Evolutionary conservation across 176 grass and related monocot species (phyloP).

Genomic region (Aegilops tauschii): DNA sequence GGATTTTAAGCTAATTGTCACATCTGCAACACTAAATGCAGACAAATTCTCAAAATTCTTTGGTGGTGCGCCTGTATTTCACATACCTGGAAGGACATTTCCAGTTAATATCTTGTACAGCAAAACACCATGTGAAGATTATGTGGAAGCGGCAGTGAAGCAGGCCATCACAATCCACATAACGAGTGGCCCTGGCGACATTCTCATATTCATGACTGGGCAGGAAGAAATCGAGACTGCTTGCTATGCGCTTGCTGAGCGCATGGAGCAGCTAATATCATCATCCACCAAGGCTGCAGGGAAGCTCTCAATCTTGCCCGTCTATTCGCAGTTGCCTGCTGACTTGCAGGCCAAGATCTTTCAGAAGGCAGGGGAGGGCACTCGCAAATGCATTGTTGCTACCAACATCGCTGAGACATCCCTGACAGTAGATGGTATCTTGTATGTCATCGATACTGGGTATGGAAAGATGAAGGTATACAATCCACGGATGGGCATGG

Average conservation of each 20-base stretch:
- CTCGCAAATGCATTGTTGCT: slow-evolving; percentile 92
- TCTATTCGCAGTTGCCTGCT: slow-evolving; percentile 87
- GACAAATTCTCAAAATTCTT: slow-evolving; percentile 96
- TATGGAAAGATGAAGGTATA: slow-evolving; percentile 99
- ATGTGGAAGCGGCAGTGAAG: slow-evolving; percentile 93
- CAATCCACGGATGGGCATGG: slow-evolving; percentile 93
- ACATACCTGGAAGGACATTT: slow-evolving; percentile 88
- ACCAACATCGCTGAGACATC: slow-evolving; percentile 97
- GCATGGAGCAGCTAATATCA: slow-evolving; percentile 77
- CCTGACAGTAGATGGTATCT: slow-evolving; percentile 89
- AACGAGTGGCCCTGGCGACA: slow-evolving; percentile 72
- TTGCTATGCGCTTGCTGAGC: slow-evolving; percentile 81
- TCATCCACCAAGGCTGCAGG: slow-evolving; percentile 70
- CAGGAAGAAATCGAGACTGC: slow-evolving; percentile 95
- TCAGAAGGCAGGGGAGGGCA: slow-evolving; percentile 86
- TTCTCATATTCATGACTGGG: slow-evolving; percentile 94
- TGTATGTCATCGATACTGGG: slow-evolving; percentile 87
- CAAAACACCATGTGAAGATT: slow-evolving; percentile 93
- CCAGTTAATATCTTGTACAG: slow-evolving; percentile 85
- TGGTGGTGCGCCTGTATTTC: slow-evolving; percentile 77
- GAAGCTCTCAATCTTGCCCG: slow-evolving; percentile 79
- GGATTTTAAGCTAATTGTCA: slow-evolving; percentile 77
- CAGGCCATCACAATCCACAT: slow-evolving; percentile 92
- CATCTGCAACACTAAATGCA: slow-evolving; percentile 88
- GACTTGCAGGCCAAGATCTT: slow-evolving; percentile 95